Percentiles rank a stretch among this genome's conserved stretches.
Conservation (phyloP, 129 eudicot species). For the Centella asiatica region DNA sequence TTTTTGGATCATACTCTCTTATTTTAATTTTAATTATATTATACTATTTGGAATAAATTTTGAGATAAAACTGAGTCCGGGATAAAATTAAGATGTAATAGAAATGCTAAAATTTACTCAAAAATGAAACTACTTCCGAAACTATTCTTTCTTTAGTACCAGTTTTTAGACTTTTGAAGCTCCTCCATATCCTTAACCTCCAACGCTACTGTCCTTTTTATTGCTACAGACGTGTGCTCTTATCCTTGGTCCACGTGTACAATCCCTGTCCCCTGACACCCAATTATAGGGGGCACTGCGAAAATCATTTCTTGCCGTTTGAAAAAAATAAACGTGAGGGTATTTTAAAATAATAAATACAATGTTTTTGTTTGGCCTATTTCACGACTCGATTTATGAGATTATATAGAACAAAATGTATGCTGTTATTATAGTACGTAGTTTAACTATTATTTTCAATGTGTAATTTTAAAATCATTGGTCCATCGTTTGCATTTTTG, state of each 20-base stretch:
- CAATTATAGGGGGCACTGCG: not conserved
- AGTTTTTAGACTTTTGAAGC: constrained; percentile 5
- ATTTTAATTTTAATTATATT: too few species aligned
- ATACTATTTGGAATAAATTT: too few species aligned
- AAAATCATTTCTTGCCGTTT: not conserved
- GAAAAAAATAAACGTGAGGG: not conserved
- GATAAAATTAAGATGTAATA: not conserved
- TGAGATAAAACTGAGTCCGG: not conserved
- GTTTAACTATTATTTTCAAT: too few species aligned
- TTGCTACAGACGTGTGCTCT: not conserved
- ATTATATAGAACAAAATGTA: too few species aligned
- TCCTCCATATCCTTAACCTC: not conserved
- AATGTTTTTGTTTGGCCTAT: too few species aligned
- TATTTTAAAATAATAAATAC: too few species aligned
- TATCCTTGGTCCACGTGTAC: constrained; percentile 1
- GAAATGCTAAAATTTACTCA: not conserved
- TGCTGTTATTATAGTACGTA: too few species aligned
- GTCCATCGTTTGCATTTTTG: too few species aligned
- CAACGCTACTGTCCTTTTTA: too few species aligned
- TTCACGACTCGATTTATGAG: too few species aligned
- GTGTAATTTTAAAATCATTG: too few species aligned
- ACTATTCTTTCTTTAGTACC: not conserved
- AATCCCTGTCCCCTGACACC: not conserved
- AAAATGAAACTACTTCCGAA: not conserved
- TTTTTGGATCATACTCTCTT: too few species aligned